Conservation (phyloP, 345 rosid species). For the Rhizophora apiculata region DNA sequence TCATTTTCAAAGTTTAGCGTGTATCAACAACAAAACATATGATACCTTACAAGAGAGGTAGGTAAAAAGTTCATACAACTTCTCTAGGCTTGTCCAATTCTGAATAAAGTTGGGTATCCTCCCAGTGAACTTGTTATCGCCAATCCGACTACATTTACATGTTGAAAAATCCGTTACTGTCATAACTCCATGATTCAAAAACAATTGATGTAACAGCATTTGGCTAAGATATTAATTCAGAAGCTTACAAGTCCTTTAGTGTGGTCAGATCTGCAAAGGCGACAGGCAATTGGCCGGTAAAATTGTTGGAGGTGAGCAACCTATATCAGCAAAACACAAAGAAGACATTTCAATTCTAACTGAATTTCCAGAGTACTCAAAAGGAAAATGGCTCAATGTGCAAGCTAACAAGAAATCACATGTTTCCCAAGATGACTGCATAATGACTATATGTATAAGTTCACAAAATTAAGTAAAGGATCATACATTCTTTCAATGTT, state of each 20-base stretch:
- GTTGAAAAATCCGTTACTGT: background rate
- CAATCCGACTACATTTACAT: constrained; percentile 34
- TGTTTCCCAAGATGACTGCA: background rate
- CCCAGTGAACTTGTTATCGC: constrained; percentile 51
- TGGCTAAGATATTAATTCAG: background rate
- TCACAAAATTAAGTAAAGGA: background rate
- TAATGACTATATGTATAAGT: background rate
- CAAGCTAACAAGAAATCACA: background rate
- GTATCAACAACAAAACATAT: background rate
- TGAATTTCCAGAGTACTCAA: background rate
- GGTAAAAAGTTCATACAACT: constrained; percentile 38
- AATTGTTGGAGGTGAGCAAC: constrained; percentile 44
- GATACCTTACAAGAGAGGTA: background rate
- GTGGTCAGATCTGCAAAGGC: constrained; percentile 42
- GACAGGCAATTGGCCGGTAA: constrained; percentile 44
- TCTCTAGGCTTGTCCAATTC: constrained; percentile 44
- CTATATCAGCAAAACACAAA: constrained; percentile 25
- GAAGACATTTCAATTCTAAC: background rate
- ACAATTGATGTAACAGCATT: no score
- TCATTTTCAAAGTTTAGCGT: background rate
- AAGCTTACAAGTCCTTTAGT: constrained; percentile 46
- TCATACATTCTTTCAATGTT: constrained; percentile 18
- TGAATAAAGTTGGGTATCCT: constrained; percentile 49
- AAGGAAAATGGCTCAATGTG: no score
- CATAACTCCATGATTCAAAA: background rate